A percentile compares a stretch with the other conserved stretches of the same genome.
Evolutionary conservation across 164 flowering plant genomes (phyloP).

Genomic region (Sedum album): DNA sequence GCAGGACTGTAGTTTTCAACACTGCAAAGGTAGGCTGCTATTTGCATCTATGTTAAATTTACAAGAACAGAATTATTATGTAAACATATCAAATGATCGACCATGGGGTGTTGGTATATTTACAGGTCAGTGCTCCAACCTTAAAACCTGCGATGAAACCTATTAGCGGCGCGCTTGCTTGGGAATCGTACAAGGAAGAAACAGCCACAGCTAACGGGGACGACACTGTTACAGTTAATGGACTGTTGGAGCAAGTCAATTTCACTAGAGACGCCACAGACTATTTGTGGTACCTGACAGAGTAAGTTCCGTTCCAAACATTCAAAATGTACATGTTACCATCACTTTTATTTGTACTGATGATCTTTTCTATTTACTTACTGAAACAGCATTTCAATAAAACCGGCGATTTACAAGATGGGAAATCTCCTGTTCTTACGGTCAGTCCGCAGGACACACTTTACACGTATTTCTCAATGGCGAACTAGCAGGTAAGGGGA

Average conservation of each 20-base stretch:
- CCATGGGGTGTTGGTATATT: not conserved
- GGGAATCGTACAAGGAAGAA: slow-evolving; percentile 29
- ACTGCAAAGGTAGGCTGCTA: slow-evolving; percentile 54
- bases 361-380: not conserved
- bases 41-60: not conserved
- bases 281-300: slow-evolving; percentile 51
- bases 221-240: slow-evolving; percentile 26
- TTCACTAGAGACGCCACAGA: slow-evolving; percentile 58
- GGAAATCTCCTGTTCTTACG: slow-evolving; percentile 51
- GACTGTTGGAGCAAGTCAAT: slow-evolving; percentile 59
- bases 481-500: slow-evolving; percentile 46
- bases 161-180: slow-evolving; percentile 28
- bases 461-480: slow-evolving; percentile 78
- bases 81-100: not conserved
- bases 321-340: not conserved
- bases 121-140: slow-evolving; percentile 53
- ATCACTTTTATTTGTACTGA: not conserved
- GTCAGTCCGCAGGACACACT: slow-evolving; percentile 82
- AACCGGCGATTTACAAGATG: slow-evolving; percentile 51
- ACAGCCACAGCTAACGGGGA: slow-evolving; percentile 21
- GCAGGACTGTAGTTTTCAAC: slow-evolving; percentile 67
- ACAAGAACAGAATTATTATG: not conserved
- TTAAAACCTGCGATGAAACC: slow-evolving; percentile 39
- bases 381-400: slow-evolving; percentile 40
- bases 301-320: slow-evolving; percentile 21